phyloP scores from a whole-genome alignment of 2,329 filamentous ascomycete species.

The Stemphylium lycopersici region DNA sequence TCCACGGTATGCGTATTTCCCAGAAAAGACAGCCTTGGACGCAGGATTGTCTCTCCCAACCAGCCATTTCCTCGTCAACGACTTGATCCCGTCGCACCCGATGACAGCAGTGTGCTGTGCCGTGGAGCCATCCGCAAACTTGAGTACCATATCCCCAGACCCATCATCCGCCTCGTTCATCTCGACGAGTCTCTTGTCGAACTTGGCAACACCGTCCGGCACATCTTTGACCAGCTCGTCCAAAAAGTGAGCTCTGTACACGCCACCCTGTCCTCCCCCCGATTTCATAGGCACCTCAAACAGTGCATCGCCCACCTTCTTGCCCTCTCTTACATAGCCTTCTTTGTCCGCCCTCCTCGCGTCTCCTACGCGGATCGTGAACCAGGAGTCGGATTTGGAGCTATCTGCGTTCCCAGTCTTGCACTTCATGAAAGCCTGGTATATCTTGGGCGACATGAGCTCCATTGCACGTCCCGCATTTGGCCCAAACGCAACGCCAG shows the following conservation, averaged over 20 bases:
- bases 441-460: slow-evolving; percentile 55
- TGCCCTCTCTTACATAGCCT: slow-evolving; percentile 34
- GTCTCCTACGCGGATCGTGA: slow-evolving; percentile 43
- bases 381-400: slow-evolving; percentile 33
- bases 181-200: slow-evolving; percentile 51
- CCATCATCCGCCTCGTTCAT: slow-evolving; percentile 37
- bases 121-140: slow-evolving; percentile 56
- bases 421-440: slow-evolving; percentile 50
- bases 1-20: slow-evolving; percentile 68
- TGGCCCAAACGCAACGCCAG: slow-evolving; percentile 63
- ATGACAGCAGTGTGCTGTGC: slow-evolving; percentile 59
- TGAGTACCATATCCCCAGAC: slow-evolving; percentile 45
- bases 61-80: slow-evolving; percentile 60
- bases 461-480: slow-evolving; percentile 63
- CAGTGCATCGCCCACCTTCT: slow-evolving; percentile 39
- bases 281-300: slow-evolving; percentile 37
- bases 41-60: slow-evolving; percentile 55
- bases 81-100: slow-evolving; percentile 71
- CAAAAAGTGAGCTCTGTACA: slow-evolving; percentile 59
- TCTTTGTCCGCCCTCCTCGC: slow-evolving; percentile 38
- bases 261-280: slow-evolving; percentile 40
- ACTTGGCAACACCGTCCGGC: slow-evolving; percentile 52
- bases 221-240: slow-evolving; percentile 58
- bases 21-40: slow-evolving; percentile 59
- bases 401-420: slow-evolving; percentile 48